Conservation (phyloP, 768 basidiomycete genomes). For the Termitomyces sp. region DNA sequence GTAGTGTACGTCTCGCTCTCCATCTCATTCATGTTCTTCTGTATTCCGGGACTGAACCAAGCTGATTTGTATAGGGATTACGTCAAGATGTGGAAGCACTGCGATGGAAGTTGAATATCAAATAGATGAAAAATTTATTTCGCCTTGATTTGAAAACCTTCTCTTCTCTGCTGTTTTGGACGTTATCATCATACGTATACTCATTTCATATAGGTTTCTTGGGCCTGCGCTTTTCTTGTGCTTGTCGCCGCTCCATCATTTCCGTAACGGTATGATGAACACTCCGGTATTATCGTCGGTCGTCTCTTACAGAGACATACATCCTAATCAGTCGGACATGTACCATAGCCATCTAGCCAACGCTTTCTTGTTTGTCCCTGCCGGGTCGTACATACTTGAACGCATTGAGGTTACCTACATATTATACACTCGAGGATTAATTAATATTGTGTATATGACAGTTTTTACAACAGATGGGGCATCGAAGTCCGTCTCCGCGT, state of each 20-base stretch:
- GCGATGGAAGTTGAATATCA: slow-evolving; percentile 16
- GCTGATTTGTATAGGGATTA: slow-evolving; percentile 31
- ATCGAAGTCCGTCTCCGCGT: not conserved
- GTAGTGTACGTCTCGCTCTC: slow-evolving; percentile 49
- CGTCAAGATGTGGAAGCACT: slow-evolving; percentile 56
- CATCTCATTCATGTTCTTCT: not conserved
- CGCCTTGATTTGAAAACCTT: not conserved
- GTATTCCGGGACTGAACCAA: not conserved
- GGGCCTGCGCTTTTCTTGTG: not conserved
- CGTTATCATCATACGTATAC: not conserved
- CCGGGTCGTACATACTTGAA: not conserved
- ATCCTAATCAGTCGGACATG: not conserved
- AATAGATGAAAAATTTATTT: not conserved
- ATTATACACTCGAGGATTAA: not conserved
- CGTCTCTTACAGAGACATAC: not conserved
- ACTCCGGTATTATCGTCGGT: not conserved
- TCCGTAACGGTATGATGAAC: not conserved
- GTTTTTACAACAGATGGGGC: not conserved
- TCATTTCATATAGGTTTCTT: not conserved
- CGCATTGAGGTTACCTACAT: not conserved
- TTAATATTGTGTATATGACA: not conserved
- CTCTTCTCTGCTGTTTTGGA: not conserved
- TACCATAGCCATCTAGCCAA: not conserved
- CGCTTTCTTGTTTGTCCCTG: not conserved
- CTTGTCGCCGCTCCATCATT: not conserved